Conservation (phyloP, 305 asterid genomes). For the Fraxinus sp. region DNA sequence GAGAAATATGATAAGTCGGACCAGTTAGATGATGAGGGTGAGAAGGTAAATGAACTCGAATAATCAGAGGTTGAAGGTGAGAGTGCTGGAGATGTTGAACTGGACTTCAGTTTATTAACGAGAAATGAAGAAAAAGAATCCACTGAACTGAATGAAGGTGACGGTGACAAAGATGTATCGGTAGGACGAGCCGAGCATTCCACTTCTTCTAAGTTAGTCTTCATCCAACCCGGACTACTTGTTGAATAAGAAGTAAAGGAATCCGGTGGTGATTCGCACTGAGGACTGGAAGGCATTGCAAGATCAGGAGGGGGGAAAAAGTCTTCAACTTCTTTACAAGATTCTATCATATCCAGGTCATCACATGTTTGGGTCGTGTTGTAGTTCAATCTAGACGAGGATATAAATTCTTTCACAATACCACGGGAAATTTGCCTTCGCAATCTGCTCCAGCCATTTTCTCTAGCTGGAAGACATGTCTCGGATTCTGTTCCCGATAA, state of each 20-base stretch:
- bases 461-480: constrained; percentile 46
- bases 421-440: constrained; percentile 40
- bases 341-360: constrained; percentile 28
- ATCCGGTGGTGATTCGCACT: constrained; percentile 32
- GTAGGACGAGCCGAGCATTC: constrained; percentile 23
- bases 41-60: constrained; percentile 48
- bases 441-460: constrained; percentile 45
- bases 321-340: constrained; percentile 32
- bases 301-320: constrained; percentile 31
- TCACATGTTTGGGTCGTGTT: constrained; percentile 23
- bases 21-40: constrained; percentile 62
- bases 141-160: constrained; percentile 40
- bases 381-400: constrained; percentile 39
- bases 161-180: constrained; percentile 37
- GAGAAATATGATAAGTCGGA: constrained; percentile 45
- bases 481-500: constrained; percentile 39
- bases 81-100: constrained; percentile 43
- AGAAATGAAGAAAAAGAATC: constrained; percentile 40
- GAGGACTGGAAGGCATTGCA: constrained; percentile 34
- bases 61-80: constrained; percentile 56
- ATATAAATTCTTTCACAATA: constrained; percentile 36
- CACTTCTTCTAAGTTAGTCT: constrained; percentile 29
- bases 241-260: constrained; percentile 37
- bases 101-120: constrained; percentile 34
- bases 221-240: constrained; percentile 33